phyloP scores from a whole-genome alignment of 441 rosid species.

The Biscutella laevigata region DNA sequence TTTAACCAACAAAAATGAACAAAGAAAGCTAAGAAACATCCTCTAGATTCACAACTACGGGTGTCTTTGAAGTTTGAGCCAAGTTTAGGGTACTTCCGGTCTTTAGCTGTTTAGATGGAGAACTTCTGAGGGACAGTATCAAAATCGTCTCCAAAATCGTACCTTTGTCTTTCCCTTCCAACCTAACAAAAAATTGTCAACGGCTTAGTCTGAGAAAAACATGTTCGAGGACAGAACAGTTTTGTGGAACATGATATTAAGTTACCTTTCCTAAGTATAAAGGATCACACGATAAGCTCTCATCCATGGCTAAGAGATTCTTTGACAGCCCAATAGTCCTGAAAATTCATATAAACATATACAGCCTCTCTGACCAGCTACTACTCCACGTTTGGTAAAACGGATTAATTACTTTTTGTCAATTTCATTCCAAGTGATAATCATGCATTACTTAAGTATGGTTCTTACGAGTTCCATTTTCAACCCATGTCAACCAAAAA shows the following conservation, averaged over 20 bases:
- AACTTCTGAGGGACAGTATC: conserved; percentile 90
- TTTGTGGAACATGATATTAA: conserved; percentile 1
- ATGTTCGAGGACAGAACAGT: background rate
- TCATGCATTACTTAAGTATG: too few relatives aligned
- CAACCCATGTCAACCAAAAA: background rate
- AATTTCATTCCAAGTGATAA: background rate
- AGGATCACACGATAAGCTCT: conserved; percentile 66
- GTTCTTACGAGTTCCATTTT: too few relatives aligned
- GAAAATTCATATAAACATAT: conserved; percentile 17
- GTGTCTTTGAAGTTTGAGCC: conserved; percentile 10
- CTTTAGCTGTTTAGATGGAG: conserved; percentile 35
- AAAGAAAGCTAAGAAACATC: background rate
- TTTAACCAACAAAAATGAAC: conserved; percentile 13
- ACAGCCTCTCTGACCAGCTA: background rate
- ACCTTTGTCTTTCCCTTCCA: conserved; percentile 84
- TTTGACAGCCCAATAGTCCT: conserved; percentile 82
- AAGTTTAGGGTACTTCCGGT: background rate
- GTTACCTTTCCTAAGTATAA: conserved; percentile 70
- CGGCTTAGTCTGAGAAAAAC: conserved; percentile 6
- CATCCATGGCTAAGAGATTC: conserved; percentile 76
- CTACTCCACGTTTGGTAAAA: conserved; percentile 1
- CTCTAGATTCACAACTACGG: conserved; percentile 5
- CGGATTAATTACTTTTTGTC: background rate
- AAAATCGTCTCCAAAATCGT: conserved; percentile 74
- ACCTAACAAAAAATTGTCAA: conserved; percentile 37